Evolutionary conservation across 2,329 filamentous ascomycete species (phyloP), one percentile per base, ranked within the genome.

Genomic region (Nemania sp.): DNA sequence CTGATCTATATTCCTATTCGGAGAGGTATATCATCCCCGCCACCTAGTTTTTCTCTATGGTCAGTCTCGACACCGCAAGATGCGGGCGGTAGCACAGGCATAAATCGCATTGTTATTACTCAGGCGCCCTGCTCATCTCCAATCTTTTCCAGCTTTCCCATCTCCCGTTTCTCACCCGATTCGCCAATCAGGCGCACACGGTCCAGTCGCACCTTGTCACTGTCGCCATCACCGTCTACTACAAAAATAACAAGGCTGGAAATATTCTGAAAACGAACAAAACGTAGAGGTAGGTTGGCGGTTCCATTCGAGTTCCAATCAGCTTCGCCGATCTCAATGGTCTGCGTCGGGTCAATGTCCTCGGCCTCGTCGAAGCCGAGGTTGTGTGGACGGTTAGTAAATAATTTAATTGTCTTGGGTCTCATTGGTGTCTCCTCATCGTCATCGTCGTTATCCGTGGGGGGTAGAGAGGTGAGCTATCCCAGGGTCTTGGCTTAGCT

Each of bases 221-320:
- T 88, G 59, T 93, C 91, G 20, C 90, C 90, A 62, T 95, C 92
- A 1, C 94, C 94, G 78, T 97, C 91, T 62, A 92, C 92, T 38
- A 99, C 90, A 79, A 98, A 99, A 11, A 99, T 75, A 20, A 97
- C 91, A 74, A 99, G 78, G 69, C 90, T 96, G 67, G 89, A 92
- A 62, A 98, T 92, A 77, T 94, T 97, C 82, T 98, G 96, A 85
- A 98, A 99, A 83, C 98, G 98, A 81, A 99, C 96, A 77, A 95
- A 98, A 15, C 94, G 92, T 75, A 98, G 82, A 52, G 87, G 82
- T 62, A 95, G 82, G 74, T 86, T 92, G 15, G 89, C 91, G 8
- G 93, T 95, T 59, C 90, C 91, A 15, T 92, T 89, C 52, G 86
- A 84, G 79, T 94, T 92, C 95, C 96, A 99, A 77, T 97, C 93